These are phyloP conservation scores for Sphagnurus paluster DNA, from an alignment of 1,284 basidiomycete species.

Conservation along the genomic window DNA sequence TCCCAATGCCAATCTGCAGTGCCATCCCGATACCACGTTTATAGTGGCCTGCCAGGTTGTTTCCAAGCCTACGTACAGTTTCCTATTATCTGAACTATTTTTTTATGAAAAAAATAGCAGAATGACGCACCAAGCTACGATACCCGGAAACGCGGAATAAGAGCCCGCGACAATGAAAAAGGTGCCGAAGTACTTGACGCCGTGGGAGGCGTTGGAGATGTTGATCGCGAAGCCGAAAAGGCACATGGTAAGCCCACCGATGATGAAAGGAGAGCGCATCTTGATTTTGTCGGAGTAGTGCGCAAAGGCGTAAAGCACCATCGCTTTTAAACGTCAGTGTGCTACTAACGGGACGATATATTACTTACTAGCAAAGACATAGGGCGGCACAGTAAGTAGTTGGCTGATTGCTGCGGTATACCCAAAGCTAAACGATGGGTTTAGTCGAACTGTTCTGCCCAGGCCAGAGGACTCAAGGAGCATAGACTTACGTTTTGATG, in stretches of 20 bases:
- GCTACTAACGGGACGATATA: neutral
- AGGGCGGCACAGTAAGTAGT: slow-evolving; percentile 70
- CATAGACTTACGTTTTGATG: slow-evolving; percentile 47
- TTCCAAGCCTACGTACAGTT: slow-evolving; percentile 52
- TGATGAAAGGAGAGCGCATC: slow-evolving; percentile 61
- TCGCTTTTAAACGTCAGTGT: slow-evolving; percentile 35
- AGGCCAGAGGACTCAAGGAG: neutral
- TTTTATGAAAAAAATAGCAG: neutral
- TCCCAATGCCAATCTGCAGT: slow-evolving; percentile 62
- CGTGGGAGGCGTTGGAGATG: slow-evolving; percentile 47
- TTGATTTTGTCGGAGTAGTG: slow-evolving; percentile 58
- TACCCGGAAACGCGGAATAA: slow-evolving; percentile 62
- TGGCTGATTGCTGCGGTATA: slow-evolving; percentile 58
- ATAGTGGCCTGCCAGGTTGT: slow-evolving; percentile 63
- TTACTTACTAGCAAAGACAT: slow-evolving; percentile 57
- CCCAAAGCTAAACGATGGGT: slow-evolving; percentile 46
- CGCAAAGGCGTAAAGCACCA: slow-evolving; percentile 51
- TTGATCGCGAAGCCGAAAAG: slow-evolving; percentile 68
- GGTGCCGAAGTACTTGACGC: slow-evolving; percentile 68
- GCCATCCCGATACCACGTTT: slow-evolving; percentile 68
- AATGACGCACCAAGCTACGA: slow-evolving; percentile 59
- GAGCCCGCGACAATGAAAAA: slow-evolving; percentile 62
- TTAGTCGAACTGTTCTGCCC: neutral
- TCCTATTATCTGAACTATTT: no score
- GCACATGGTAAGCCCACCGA: slow-evolving; percentile 51